Percentiles rank a stretch among this genome's conserved stretches.
phyloP scores from a whole-genome alignment of 2,329 filamentous ascomycete species.

The Botrytis pseudocinerea region DNA sequence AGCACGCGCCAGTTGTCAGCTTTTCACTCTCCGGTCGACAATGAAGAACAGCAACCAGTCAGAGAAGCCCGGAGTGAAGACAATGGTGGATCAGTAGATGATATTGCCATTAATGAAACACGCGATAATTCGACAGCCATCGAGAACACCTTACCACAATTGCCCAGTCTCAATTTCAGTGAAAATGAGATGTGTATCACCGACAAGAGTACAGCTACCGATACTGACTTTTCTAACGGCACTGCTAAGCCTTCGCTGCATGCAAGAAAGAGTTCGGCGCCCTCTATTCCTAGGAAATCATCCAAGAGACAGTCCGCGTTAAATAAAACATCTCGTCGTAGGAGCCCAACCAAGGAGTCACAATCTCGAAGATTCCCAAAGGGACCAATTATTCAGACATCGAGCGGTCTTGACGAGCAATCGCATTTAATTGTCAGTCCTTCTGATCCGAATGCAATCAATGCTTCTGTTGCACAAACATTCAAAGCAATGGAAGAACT shows the following conservation, averaged over 20 bases:
- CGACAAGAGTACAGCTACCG: background rate
- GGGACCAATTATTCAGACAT: background rate
- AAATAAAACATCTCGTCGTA: constrained; percentile 18
- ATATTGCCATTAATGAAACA: background rate
- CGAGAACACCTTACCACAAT: constrained; percentile 2
- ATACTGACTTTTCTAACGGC: background rate
- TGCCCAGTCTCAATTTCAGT: constrained; percentile 18
- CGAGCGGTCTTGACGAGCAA: background rate
- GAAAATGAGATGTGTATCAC: background rate
- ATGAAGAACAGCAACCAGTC: background rate
- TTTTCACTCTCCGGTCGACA: background rate
- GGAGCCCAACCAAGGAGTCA: background rate
- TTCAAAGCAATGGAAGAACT: constrained; percentile 6
- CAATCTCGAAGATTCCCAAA: background rate
- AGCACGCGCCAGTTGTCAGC: background rate
- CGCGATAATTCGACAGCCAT: background rate
- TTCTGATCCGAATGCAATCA: constrained; percentile 16
- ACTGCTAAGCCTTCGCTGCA: constrained; percentile 19
- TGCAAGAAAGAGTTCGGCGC: constrained; percentile 28
- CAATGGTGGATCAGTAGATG: background rate
- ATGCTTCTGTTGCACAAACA: constrained; percentile 13
- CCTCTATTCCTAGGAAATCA: constrained; percentile 33
- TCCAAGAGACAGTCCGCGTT: constrained; percentile 30
- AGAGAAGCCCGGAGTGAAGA: background rate
- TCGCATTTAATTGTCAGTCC: background rate